phyloP scores from a whole-genome alignment of 2,329 filamentous ascomycete species.

The Talaromyces piceae region DNA sequence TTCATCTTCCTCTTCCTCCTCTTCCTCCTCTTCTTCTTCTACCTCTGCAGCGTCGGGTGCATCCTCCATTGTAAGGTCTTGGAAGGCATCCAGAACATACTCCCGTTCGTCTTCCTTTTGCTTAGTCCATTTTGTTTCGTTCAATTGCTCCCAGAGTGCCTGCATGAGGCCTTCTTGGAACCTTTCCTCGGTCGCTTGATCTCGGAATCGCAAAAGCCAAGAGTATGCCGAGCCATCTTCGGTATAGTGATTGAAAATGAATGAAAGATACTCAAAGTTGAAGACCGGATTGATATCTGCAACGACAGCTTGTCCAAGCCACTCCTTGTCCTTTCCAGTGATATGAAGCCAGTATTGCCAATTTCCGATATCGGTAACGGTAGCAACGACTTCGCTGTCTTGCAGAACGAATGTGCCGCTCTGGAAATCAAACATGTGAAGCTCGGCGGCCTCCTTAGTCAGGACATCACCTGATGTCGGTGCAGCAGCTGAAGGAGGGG shows the following conservation, averaged over 20 bases:
- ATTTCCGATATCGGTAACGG: slow-evolving; percentile 75
- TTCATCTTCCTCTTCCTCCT: slow-evolving; percentile 54
- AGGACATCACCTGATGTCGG: slow-evolving; percentile 68
- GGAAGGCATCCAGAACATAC: slow-evolving; percentile 92
- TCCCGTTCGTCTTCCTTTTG: slow-evolving; percentile 87
- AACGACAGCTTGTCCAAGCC: slow-evolving; percentile 77
- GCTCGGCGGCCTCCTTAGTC: slow-evolving; percentile 67
- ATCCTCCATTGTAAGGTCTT: slow-evolving; percentile 89
- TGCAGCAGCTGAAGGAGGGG: slow-evolving; percentile 52
- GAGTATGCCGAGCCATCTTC: slow-evolving; percentile 86
- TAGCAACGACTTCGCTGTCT: slow-evolving; percentile 65
- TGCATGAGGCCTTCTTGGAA: slow-evolving; percentile 95
- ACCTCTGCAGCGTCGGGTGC: slow-evolving; percentile 50
- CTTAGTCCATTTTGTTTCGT: slow-evolving; percentile 89
- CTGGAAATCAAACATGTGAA: slow-evolving; percentile 89
- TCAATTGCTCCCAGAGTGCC: slow-evolving; percentile 91
- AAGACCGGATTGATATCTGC: slow-evolving; percentile 96
- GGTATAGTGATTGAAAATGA: slow-evolving; percentile 97
- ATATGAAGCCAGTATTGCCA: slow-evolving; percentile 98
- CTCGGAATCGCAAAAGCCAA: slow-evolving; percentile 88
- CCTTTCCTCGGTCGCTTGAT: slow-evolving; percentile 68
- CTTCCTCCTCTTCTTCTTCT: slow-evolving; percentile 52
- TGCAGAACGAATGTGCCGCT: slow-evolving; percentile 78
- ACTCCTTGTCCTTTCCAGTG: slow-evolving; percentile 64
- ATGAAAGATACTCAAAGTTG: slow-evolving; percentile 98